phyloP scores from a whole-genome alignment of 495 filamentous ascomycete species.

The Hypoxylon subgilvum region DNA sequence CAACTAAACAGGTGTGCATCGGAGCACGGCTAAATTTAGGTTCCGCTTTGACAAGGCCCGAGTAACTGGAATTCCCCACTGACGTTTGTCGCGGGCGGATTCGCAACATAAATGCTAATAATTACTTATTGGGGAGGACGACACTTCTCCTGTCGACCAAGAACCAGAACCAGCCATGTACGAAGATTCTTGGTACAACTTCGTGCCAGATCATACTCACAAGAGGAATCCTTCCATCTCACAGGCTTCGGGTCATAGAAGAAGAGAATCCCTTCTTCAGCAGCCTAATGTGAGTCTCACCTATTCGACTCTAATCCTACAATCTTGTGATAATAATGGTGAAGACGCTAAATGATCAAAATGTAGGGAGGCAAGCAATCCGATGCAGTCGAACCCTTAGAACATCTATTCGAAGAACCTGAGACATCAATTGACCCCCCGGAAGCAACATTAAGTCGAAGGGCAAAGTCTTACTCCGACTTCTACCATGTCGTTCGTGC shows the following conservation, averaged over 20 bases:
- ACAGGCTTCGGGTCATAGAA: slow-evolving; percentile 56
- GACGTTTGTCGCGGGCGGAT: too few relatives aligned
- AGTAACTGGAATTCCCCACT: too few relatives aligned
- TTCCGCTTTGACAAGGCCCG: too few relatives aligned
- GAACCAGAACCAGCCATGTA: too few relatives aligned
- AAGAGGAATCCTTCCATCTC: slow-evolving; percentile 48
- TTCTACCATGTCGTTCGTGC: slow-evolving; percentile 69
- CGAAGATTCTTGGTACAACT: slow-evolving; percentile 76
- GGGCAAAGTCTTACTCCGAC: slow-evolving; percentile 79
- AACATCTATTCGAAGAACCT: slow-evolving; percentile 58
- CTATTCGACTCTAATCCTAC: neutral
- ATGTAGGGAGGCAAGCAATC: slow-evolving; percentile 47
- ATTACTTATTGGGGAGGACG: too few relatives aligned
- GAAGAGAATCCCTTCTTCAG: slow-evolving; percentile 69
- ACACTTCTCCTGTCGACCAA: too few relatives aligned
- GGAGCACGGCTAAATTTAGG: too few relatives aligned
- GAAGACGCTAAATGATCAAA: slow-evolving; percentile 24
- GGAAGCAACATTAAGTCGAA: slow-evolving; percentile 63
- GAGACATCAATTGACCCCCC: slow-evolving; percentile 62
- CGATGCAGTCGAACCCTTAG: slow-evolving; percentile 47
- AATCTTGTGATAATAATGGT: neutral
- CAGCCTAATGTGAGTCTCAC: slow-evolving; percentile 67
- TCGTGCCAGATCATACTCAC: slow-evolving; percentile 61
- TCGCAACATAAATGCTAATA: too few relatives aligned
- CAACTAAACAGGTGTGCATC: too few relatives aligned